These are phyloP conservation scores for Lactarius trivialis DNA, from an alignment of 768 basidiomycete species.

Conservation along the genomic window DNA sequence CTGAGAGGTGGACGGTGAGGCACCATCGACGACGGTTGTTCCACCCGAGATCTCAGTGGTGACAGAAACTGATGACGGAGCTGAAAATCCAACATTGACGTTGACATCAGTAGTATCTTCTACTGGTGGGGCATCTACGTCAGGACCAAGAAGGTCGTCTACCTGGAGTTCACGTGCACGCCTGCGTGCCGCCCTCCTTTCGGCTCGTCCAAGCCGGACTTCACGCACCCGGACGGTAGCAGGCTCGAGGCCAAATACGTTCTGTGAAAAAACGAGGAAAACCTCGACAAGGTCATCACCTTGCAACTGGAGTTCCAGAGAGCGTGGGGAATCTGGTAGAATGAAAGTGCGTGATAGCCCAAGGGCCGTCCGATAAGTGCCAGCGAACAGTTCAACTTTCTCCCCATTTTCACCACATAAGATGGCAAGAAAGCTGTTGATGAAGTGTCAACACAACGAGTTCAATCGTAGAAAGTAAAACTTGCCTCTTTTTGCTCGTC, in stretches of 20 bases:
- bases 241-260: constrained; percentile 87
- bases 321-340: constrained; percentile 82
- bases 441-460: neutral
- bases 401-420: constrained; percentile 89
- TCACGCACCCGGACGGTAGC: constrained; percentile 93
- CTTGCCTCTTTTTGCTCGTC: constrained; percentile 79
- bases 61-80: constrained; percentile 41
- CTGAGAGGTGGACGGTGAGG: constrained; percentile 21
- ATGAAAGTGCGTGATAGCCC: constrained; percentile 91
- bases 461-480: neutral
- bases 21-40: constrained; percentile 28
- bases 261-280: constrained; percentile 85
- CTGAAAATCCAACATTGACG: constrained; percentile 49
- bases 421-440: constrained; percentile 77
- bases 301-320: constrained; percentile 81
- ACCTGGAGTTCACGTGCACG: constrained; percentile 61
- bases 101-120: constrained; percentile 38
- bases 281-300: constrained; percentile 91
- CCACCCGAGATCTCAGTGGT: constrained; percentile 36
- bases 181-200: constrained; percentile 76
- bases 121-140: constrained; percentile 40
- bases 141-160: constrained; percentile 40
- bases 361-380: constrained; percentile 83
- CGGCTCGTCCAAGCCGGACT: constrained; percentile 84
- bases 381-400: constrained; percentile 90